phyloP scores from a whole-genome alignment of 2,329 filamentous ascomycete genomes.

The Cladosporium sp. region DNA sequence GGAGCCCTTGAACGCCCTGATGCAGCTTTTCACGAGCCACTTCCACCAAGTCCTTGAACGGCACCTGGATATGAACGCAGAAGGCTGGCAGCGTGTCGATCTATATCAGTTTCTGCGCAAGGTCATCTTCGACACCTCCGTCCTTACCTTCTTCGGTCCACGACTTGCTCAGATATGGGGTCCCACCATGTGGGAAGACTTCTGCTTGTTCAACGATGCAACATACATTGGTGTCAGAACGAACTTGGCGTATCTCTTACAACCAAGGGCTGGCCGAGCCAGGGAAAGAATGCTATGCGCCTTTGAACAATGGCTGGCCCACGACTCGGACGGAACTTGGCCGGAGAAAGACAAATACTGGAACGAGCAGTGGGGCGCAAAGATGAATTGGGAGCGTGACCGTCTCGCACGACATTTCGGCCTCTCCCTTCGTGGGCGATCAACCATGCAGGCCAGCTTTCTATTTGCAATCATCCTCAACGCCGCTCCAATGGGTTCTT shows the following conservation, averaged over 20 bases:
- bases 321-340: background rate
- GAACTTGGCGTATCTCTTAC: slow-evolving; percentile 11
- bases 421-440: slow-evolving; percentile 12
- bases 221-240: slow-evolving; percentile 15
- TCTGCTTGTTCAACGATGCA: slow-evolving; percentile 6
- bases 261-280: slow-evolving; percentile 9
- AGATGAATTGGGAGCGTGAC: slow-evolving; percentile 16
- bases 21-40: slow-evolving; percentile 11
- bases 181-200: slow-evolving; percentile 16
- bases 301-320: slow-evolving; percentile 14
- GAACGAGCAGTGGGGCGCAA: slow-evolving; percentile 14
- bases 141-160: slow-evolving; percentile 14
- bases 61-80: slow-evolving; percentile 3
- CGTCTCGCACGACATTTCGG: slow-evolving; percentile 4
- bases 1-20: slow-evolving; percentile 13
- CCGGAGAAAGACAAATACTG: slow-evolving; percentile 9
- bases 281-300: slow-evolving; percentile 13
- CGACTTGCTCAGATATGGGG: slow-evolving; percentile 10
- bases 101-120: slow-evolving; percentile 12
- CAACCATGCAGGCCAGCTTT: slow-evolving; percentile 15
- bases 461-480: slow-evolving; percentile 10
- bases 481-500: slow-evolving; percentile 11
- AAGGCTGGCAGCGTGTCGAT: slow-evolving; percentile 7
- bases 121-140: slow-evolving; percentile 15
- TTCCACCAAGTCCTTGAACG: slow-evolving; percentile 7